phyloP scores from a whole-genome alignment of 768 basidiomycete genomes.

The Tephrocybe sp. region DNA sequence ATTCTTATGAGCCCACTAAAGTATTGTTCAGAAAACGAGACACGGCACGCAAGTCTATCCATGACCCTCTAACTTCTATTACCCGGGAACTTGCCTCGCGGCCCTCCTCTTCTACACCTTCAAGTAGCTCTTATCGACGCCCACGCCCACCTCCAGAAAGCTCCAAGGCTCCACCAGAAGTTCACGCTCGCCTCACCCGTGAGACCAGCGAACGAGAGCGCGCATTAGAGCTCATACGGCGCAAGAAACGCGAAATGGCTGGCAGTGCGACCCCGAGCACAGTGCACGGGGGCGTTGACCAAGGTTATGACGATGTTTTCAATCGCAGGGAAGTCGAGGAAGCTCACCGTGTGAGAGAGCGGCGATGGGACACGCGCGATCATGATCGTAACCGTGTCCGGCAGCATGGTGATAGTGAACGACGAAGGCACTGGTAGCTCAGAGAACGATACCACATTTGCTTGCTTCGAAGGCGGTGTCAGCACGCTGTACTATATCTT shows the following conservation, averaged over 20 bases:
- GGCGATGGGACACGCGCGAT: constrained; percentile 28
- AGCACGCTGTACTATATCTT: constrained; percentile 3
- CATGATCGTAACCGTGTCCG: constrained; percentile 19
- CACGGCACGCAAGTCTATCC: constrained; percentile 55
- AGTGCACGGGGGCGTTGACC: constrained; percentile 46
- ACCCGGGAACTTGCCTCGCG: constrained; percentile 60
- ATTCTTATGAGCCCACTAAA: neutral
- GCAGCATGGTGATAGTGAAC: constrained; percentile 12
- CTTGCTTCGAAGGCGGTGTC: neutral
- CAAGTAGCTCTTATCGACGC: constrained; percentile 18
- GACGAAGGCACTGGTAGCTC: constrained; percentile 17
- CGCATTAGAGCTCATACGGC: constrained; percentile 67
- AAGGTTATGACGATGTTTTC: constrained; percentile 68
- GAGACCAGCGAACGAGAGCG: constrained; percentile 77
- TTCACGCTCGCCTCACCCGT: constrained; percentile 62
- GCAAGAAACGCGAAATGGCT: constrained; percentile 62
- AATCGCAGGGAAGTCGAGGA: constrained; percentile 73
- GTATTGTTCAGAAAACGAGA: constrained; percentile 55
- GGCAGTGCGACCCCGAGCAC: constrained; percentile 75
- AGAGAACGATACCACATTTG: neutral
- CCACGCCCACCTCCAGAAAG: constrained; percentile 17
- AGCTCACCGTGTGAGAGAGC: constrained; percentile 53
- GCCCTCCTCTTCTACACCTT: constrained; percentile 17
- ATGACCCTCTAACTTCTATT: constrained; percentile 78
- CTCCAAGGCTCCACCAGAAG: constrained; percentile 37